A percentile compares a stretch with the other conserved stretches of the same genome.
Conservation (phyloP, 1,139 yeast species). For the Taphrina confusa region DNA sequence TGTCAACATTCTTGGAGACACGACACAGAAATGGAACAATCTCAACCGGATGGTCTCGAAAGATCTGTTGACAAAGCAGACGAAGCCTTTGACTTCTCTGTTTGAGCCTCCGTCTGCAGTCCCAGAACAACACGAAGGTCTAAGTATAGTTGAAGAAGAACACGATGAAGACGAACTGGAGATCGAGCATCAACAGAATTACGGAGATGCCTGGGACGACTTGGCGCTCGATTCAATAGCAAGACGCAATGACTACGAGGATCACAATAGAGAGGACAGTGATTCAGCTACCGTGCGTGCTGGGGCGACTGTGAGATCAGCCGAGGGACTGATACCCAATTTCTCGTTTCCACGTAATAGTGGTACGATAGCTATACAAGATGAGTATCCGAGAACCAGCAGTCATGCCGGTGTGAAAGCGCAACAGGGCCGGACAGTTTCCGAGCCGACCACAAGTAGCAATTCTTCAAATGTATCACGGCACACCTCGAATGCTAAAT, state of each 20-base stretch:
- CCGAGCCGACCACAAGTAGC: background rate
- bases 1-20: conserved; percentile 25
- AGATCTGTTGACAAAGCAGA: conserved; percentile 26
- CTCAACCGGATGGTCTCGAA: conserved; percentile 6
- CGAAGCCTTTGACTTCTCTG: conserved; percentile 15
- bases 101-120: conserved; percentile 9
- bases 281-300: conserved; percentile 19
- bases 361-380: background rate
- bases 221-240: background rate
- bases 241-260: background rate
- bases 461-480: background rate
- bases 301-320: conserved; percentile 10
- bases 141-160: conserved; percentile 28
- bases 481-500: background rate
- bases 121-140: background rate
- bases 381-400: background rate
- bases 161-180: background rate
- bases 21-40: conserved; percentile 22
- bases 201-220: background rate
- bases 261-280: background rate
- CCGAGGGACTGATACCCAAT: conserved; percentile 24
- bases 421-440: background rate
- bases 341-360: conserved; percentile 29
- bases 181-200: background rate
- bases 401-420: too few species aligned